A percentile compares a stretch with the other conserved stretches of the same genome.
Evolutionary conservation across 495 filamentous ascomycete genomes (phyloP).

Genomic region (Tuber magnatum): DNA sequence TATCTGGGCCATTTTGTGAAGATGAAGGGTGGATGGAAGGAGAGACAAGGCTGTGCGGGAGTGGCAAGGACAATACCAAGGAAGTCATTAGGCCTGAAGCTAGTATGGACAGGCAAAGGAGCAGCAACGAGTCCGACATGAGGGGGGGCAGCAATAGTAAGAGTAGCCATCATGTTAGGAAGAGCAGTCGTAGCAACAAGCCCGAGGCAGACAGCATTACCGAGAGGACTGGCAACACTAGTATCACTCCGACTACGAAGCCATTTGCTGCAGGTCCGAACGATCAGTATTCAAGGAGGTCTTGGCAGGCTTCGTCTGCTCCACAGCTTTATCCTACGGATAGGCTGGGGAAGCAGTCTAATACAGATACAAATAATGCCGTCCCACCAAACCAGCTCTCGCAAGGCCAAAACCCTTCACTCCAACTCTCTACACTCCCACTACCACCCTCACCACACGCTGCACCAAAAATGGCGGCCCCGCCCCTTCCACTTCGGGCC

Average conservation of each 20-base stretch:
- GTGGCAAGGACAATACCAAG: not conserved
- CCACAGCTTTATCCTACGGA: slow-evolving; percentile 13
- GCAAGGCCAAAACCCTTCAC: not conserved
- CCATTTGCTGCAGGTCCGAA: slow-evolving; percentile 35
- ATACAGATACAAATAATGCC: not conserved
- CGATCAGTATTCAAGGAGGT: slow-evolving; percentile 40
- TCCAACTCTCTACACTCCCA: slow-evolving; percentile 14
- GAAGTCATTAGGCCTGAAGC: not conserved
- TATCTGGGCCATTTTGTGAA: not conserved
- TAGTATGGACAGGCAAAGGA: not conserved
- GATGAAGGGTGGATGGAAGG: not conserved
- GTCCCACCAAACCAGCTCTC: slow-evolving; percentile 1
- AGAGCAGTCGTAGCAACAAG: not conserved
- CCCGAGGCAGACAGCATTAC: not conserved
- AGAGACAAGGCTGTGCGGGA: not conserved
- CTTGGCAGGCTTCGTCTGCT: slow-evolving; percentile 14
- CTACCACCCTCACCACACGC: slow-evolving; percentile 17
- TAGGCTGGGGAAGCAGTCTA: not conserved
- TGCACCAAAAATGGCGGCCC: slow-evolving; percentile 20
- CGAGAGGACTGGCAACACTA: not conserved
- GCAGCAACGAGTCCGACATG: not conserved
- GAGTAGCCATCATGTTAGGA: not conserved
- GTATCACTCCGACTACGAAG: not conserved
- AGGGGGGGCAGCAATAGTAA: not conserved
- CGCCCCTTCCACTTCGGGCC: slow-evolving; percentile 29